Evolutionary conservation across 2,329 filamentous ascomycete genomes (phyloP).

Genomic region (Sclerotinia glacialis): DNA sequence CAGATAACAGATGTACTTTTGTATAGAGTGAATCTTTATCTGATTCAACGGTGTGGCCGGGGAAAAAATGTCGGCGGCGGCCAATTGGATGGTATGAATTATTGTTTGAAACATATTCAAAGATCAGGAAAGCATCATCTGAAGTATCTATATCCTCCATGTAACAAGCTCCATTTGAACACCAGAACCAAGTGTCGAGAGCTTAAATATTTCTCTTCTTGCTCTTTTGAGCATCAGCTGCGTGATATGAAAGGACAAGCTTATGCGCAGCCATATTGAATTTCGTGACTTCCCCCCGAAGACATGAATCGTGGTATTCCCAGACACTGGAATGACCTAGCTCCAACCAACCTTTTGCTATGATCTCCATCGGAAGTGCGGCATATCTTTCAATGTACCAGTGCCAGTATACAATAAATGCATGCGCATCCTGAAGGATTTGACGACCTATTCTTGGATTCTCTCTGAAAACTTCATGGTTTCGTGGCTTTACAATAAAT

Average conservation of each 20-base stretch:
- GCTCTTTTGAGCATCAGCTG: background rate
- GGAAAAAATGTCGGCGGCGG: too few relatives aligned
- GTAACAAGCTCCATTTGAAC: too few relatives aligned
- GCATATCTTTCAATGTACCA: background rate
- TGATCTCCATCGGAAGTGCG: background rate
- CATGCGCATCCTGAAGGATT: background rate
- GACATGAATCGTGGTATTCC: too few relatives aligned
- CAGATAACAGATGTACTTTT: too few relatives aligned
- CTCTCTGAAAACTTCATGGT: background rate
- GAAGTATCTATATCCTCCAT: too few relatives aligned
- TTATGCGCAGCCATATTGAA: background rate
- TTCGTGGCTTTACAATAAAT: too few relatives aligned
- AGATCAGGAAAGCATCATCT: too few relatives aligned
- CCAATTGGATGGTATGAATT: too few relatives aligned
- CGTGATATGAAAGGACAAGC: background rate
- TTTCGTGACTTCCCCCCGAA: background rate
- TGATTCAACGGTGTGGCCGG: too few relatives aligned
- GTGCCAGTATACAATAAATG: background rate
- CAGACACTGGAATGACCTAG: background rate
- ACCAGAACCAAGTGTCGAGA: too few relatives aligned
- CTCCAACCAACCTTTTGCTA: background rate
- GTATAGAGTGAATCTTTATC: too few relatives aligned
- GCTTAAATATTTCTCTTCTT: background rate
- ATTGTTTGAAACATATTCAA: too few relatives aligned
- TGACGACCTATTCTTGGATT: background rate